Evolutionary conservation across 495 filamentous ascomycete species (phyloP).

Genomic region (Chaetomium fimeti): DNA sequence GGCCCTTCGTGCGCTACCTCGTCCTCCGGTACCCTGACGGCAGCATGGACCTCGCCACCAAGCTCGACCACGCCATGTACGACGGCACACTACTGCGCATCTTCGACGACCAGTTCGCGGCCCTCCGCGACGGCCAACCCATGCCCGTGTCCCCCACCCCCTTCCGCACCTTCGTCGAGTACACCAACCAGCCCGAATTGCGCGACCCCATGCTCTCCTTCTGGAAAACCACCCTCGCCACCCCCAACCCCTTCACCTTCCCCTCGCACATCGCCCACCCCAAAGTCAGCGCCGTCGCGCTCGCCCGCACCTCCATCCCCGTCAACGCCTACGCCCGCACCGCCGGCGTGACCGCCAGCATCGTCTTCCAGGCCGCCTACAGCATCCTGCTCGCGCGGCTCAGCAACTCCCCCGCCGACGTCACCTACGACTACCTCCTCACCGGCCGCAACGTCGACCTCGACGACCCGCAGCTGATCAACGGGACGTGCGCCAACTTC

Average conservation of each 20-base stretch:
- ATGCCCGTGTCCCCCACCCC: background rate
- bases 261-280: background rate
- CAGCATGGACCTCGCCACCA: background rate
- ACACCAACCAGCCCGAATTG: background rate
- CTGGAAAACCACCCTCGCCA: background rate
- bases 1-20: background rate
- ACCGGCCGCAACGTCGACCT: slow-evolving; percentile 1
- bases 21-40: background rate
- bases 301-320: background rate
- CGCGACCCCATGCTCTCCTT: background rate
- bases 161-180: background rate
- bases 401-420: background rate
- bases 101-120: background rate
- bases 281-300: background rate
- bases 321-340: background rate
- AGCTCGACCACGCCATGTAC: background rate
- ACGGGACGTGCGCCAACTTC: background rate
- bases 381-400: background rate
- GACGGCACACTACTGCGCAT: background rate
- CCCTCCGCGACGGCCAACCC: background rate
- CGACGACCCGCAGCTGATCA: background rate
- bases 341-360: background rate
- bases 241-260: background rate
- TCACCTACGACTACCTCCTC: background rate
- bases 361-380: slow-evolving; percentile 2